Conservation (phyloP, 2,329 filamentous ascomycete genomes). For the Botrytis cinerea region DNA sequence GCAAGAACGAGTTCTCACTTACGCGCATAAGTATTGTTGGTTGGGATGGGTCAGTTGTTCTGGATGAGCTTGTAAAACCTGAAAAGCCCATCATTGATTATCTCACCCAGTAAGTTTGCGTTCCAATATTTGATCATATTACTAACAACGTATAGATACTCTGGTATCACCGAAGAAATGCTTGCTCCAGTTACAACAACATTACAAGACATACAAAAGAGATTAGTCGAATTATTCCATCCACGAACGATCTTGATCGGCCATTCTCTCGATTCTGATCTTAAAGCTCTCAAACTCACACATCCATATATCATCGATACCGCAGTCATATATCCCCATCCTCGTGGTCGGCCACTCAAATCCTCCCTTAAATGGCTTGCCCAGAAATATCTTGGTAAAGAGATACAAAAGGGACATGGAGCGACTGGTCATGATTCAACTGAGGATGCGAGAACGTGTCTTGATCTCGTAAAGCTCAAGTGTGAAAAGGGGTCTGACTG, state of each 20-base stretch:
- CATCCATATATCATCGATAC: constrained; percentile 96
- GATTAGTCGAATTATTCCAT: constrained; percentile 70
- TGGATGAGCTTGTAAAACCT: constrained; percentile 93
- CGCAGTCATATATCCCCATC: constrained; percentile 84
- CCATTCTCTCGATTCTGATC: constrained; percentile 80
- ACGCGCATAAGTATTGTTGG: constrained; percentile 84
- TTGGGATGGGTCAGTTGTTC: constrained; percentile 79
- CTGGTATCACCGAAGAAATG: constrained; percentile 87
- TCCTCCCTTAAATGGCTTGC: constrained; percentile 87
- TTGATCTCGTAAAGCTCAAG: constrained; percentile 93
- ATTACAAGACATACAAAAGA: constrained; percentile 77
- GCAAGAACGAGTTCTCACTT: constrained; percentile 75
- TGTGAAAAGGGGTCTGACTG: constrained; percentile 89
- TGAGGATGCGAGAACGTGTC: constrained; percentile 86
- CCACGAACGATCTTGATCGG: constrained; percentile 74
- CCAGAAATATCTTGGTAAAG: constrained; percentile 79
- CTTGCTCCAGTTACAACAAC: constrained; percentile 82
- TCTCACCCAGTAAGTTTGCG: constrained; percentile 62
- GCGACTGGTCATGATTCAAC: constrained; percentile 73
- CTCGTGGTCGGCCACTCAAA: constrained; percentile 84
- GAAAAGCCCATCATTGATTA: constrained; percentile 88
- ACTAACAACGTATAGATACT: constrained; percentile 55
- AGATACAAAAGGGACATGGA: constrained; percentile 80
- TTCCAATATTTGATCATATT: constrained; percentile 26
- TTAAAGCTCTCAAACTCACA: constrained; percentile 79